A percentile compares a stretch with the other conserved stretches of the same genome.
These are phyloP conservation scores for Penicillium sp. DNA, from an alignment of 2,329 filamentous ascomycete species.

Conservation along the genomic window DNA sequence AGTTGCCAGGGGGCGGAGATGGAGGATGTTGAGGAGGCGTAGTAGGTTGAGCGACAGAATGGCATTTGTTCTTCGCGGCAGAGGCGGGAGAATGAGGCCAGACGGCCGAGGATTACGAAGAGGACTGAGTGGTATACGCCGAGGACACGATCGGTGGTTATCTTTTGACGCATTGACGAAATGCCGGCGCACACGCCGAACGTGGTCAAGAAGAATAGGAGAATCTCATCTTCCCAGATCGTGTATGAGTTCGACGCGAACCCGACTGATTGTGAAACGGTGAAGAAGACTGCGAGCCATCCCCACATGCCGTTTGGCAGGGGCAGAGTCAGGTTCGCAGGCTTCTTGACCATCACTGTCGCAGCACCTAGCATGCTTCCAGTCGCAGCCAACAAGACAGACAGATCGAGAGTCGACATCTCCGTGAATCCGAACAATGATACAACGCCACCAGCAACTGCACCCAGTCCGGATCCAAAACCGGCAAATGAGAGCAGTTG, in stretches of 20 bases:
- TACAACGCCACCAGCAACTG: slow-evolving; percentile 31
- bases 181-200: slow-evolving; percentile 79
- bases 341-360: slow-evolving; percentile 44
- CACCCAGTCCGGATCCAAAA: slow-evolving; percentile 54
- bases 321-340: slow-evolving; percentile 52
- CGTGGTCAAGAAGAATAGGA: slow-evolving; percentile 86
- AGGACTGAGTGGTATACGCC: slow-evolving; percentile 83
- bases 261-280: slow-evolving; percentile 83
- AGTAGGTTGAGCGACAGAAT: slow-evolving; percentile 93
- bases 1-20: slow-evolving; percentile 93
- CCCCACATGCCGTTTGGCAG: slow-evolving; percentile 82
- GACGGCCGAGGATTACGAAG: slow-evolving; percentile 77
- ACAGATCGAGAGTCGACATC: slow-evolving; percentile 35
- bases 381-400: slow-evolving; percentile 46
- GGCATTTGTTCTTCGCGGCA: slow-evolving; percentile 99
- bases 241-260: slow-evolving; percentile 98
- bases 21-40: slow-evolving; percentile 86
- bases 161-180: slow-evolving; percentile 74
- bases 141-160: slow-evolving; percentile 69
- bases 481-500: slow-evolving; percentile 57
- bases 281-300: slow-evolving; percentile 81
- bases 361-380: slow-evolving; percentile 51
- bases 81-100: slow-evolving; percentile 85
- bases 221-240: slow-evolving; percentile 96
- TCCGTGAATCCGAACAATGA: slow-evolving; percentile 31